Base-by-base conservation (phyloP, 116 monocot genomes). In the Iris pallida region DNA sequence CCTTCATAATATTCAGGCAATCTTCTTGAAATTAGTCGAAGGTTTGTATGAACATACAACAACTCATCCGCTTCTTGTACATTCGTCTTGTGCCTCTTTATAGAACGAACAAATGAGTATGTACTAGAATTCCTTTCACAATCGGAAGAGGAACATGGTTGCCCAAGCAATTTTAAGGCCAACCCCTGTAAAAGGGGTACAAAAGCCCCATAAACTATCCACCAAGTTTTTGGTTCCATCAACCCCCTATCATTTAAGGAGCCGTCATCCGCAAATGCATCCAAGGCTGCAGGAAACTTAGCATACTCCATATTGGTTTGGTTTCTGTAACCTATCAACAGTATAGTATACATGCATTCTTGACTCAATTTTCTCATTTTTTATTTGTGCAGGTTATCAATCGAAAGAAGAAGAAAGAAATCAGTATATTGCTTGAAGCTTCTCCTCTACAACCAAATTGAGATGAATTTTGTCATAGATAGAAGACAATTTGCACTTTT, bases 71-170 rank as follows among this genome's bases (percentile, higher is more conserved):
- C 53, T 42, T 40, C 0, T 54, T 40, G 14, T 54, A 14, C 14
- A 4, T 16, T 44, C 20, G 58, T 47, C 12, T 61, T 61, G n/a
- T 51, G 52, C 53, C 52, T 68, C 53, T 65, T 17, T 11, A 55
- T 68, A 10, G 41, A 54, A 20, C 14, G 54, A 1, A 68, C 53
- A 30, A 49, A 17, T 14, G n/a, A 18, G 20, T 68, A 68, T 0
- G 42, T 68, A 13, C 54, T 68, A 55, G 55, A 70, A 56, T 76
- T 76, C 9, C 73, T 64, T 19, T 73, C 53, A 43, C 64, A 56
- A 63, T 43, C 14, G 6, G 63, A 63, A 11, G 73, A 68, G 0
- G 53, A 67, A 12, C 43, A 61, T 7, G 52, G 59, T 6, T 74
- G 75, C 0, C 68, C 51, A 59, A 75, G 61, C 4, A 72, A 20